Evolutionary conservation across 129 eudicot species (phyloP).

Genomic region (Lonicera japonica): DNA sequence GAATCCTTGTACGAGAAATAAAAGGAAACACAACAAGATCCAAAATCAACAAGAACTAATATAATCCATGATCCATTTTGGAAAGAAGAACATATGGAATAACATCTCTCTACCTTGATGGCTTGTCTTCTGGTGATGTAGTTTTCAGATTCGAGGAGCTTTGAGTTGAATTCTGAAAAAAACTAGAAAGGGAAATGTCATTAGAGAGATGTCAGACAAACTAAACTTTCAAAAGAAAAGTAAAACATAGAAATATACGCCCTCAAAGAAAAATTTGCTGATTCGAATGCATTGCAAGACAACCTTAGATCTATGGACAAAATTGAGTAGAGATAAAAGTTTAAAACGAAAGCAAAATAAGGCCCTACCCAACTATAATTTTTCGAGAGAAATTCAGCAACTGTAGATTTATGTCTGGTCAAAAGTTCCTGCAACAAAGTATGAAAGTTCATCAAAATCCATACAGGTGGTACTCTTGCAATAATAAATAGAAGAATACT

Average conservation of each 20-base stretch:
- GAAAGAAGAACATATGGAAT: not conserved
- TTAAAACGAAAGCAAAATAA: too few relatives aligned
- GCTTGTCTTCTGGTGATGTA: conserved; percentile 95
- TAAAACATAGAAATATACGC: not conserved
- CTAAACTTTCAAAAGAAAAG: too few relatives aligned
- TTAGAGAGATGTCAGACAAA: not conserved
- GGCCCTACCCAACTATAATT: conserved; percentile 85
- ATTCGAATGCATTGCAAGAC: too few relatives aligned
- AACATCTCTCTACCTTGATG: conserved; percentile 47
- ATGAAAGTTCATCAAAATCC: not conserved
- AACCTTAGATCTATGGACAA: too few relatives aligned
- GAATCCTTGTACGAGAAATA: too few relatives aligned
- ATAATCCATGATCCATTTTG: not conserved
- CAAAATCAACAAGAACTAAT: too few relatives aligned
- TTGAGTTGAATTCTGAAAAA: conserved; percentile 80
- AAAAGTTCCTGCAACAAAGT: conserved; percentile 69
- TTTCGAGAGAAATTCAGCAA: conserved; percentile 85
- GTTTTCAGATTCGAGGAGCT: conserved; percentile 82
- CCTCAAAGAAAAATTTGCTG: not conserved
- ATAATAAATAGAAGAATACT: not conserved
- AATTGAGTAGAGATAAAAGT: too few relatives aligned
- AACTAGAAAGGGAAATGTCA: conserved; percentile 35
- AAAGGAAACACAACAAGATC: too few relatives aligned
- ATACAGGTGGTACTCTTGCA: conserved; percentile 3
- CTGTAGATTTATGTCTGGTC: conserved; percentile 95